Evolutionary conservation across 139 green algal species (phyloP), one percentile per base, ranked within the genome.

Genomic region (Haematococcus sp.): DNA sequence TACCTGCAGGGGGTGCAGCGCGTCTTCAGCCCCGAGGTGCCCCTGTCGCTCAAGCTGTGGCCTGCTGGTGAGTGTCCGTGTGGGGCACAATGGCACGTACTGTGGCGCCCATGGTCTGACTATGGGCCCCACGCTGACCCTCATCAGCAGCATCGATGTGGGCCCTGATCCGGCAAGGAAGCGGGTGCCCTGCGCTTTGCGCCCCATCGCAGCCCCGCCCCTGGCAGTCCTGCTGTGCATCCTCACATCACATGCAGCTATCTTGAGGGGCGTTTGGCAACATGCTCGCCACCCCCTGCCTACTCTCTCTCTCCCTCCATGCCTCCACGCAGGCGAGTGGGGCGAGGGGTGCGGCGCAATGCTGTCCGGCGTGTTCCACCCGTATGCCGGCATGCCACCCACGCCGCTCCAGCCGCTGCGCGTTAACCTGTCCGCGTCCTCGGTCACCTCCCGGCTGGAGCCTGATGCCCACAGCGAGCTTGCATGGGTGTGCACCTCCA

Each of bases 311-410:
- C 61, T 69, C 13, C 20, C 17, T 4, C 5, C 4, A 2, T 3
- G 74, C 19, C 76, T 71, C 66, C 58, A 70, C n/a, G 58, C 23
- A 4, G 76, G 76, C 25, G 40, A 67, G 1, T 17, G 22, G 1
- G 79, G 35, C 20, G 70, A 85, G 15, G 25, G 25, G 0, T 55
- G 81, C 5, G 79, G 79, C 28, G 70, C 59, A 27, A 44, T 85
- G 56, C 22, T 85, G 3, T 74, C 70, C 0, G 77, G 77, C 16
- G 76, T 75, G 0, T 87, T 87, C 75, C 82, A 87, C 61, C 71
- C 77, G 17, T 74, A 79, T 28, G 82, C 82, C 16, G 77, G 76
- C 43, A 46, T 63, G 34, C 82, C 82, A 4, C 72, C 74, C 19
- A 67, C 68, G 23, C 82, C 77, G 54, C 66, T 87, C 51, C 64